Evolutionary conservation across 2,329 filamentous ascomycete species (phyloP).

Genomic region (Mycocentrospora acerina): DNA sequence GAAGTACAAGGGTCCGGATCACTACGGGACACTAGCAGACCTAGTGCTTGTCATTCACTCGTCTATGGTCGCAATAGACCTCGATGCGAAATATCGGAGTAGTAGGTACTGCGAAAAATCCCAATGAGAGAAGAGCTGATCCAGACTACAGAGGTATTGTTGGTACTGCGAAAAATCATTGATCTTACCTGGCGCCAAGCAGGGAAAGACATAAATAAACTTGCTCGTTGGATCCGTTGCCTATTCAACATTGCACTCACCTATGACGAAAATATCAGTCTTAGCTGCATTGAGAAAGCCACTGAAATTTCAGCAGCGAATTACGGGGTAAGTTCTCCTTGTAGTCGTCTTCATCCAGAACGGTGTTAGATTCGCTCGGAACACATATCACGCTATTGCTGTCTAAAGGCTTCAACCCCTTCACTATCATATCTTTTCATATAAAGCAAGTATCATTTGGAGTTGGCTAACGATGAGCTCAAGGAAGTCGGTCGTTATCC

Average conservation of each 20-base stretch:
- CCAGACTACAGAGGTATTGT: conserved; percentile 22
- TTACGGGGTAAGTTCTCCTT: conserved; percentile 28
- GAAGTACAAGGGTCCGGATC: conserved; percentile 38
- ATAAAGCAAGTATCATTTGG: conserved; percentile 1
- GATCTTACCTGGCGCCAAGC: conserved; percentile 65
- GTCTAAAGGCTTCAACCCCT: conserved; percentile 9
- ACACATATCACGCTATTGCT: background rate
- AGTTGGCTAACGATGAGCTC: conserved; percentile 21
- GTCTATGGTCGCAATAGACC: conserved; percentile 30
- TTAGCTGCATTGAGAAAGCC: conserved; percentile 66
- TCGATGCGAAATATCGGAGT: conserved; percentile 32
- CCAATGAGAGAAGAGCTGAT: conserved; percentile 6
- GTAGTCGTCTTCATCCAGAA: background rate
- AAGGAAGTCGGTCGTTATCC: conserved; percentile 59
- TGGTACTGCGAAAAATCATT: conserved; percentile 64
- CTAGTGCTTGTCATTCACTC: conserved; percentile 49
- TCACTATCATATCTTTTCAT: conserved; percentile 15
- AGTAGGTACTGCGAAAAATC: conserved; percentile 19
- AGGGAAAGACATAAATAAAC: conserved; percentile 57
- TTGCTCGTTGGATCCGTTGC: conserved; percentile 78
- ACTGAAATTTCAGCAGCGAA: conserved; percentile 37
- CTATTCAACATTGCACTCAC: conserved; percentile 69
- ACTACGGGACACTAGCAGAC: conserved; percentile 51
- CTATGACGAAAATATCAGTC: conserved; percentile 56
- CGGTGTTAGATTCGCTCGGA: conserved; percentile 9